Percentiles rank a stretch among this genome's conserved stretches.
Conservation (phyloP, 73 alveolate genomes). For the Breviolum minutum region DNA sequence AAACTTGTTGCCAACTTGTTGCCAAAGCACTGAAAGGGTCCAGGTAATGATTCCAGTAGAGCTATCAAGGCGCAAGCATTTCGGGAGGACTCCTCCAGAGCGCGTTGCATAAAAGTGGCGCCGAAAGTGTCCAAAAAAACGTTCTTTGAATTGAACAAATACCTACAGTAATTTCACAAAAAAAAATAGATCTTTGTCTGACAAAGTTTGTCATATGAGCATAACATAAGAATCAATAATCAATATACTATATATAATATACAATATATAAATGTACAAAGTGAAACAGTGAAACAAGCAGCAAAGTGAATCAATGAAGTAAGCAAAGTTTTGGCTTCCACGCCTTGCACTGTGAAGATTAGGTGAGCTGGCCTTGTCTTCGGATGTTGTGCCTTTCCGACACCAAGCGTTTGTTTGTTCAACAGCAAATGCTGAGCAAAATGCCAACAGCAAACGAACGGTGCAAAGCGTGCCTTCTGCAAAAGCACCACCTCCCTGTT, state of each 20-base stretch:
- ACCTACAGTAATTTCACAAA: too few species aligned
- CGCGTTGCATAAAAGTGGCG: not conserved
- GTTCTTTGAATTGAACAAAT: too few species aligned
- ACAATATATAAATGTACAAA: too few species aligned
- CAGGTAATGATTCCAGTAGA: conserved; percentile 50
- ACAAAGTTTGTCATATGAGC: too few species aligned
- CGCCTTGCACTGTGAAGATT: conserved; percentile 19
- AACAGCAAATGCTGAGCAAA: too few species aligned
- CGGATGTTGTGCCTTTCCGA: not conserved
- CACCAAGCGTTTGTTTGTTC: too few species aligned
- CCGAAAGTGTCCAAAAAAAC: not conserved
- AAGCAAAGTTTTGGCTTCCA: not conserved
- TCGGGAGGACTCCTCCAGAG: conserved; percentile 51
- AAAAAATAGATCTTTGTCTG: too few species aligned
- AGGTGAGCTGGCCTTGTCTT: not conserved
- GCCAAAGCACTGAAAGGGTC: conserved; percentile 7
- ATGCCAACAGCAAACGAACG: too few species aligned
- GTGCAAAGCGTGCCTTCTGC: conserved; percentile 23
- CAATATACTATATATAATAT: too few species aligned
- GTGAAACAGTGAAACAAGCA: too few species aligned
- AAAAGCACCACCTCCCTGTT: conserved; percentile 10
- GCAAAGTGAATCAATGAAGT: too few species aligned
- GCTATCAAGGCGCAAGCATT: conserved; percentile 42
- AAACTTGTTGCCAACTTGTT: not conserved
- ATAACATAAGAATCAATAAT: too few species aligned